Base-by-base conservation (phyloP, 208 protist genomes). In the Wallacemonas sp. region DNA sequence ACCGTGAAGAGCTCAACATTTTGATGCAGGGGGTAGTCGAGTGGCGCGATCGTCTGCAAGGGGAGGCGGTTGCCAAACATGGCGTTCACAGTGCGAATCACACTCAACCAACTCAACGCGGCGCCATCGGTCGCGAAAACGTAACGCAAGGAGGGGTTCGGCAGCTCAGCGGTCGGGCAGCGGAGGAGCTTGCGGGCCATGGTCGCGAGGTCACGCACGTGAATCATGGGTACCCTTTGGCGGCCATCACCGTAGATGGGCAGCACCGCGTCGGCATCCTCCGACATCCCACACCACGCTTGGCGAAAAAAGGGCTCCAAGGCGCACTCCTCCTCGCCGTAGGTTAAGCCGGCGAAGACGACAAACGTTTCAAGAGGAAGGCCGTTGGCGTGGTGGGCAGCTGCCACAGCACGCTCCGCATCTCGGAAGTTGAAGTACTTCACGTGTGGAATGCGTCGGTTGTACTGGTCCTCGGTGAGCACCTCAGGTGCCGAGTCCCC, bases 391-490 rank as follows among this genome's bases (percentile, higher is more conserved):
- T 89, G 80, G 72, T 95, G 84, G 1, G 82, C 86, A 2, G 80
- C 74, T 24, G 90, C 89, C n/a, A 94, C 85, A 11, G 89, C 79
- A 56, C 93, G 95, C 80, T 98, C 96, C 9, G 94, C 93, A 47
- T 98, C 89, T 22, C 92, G 84, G 79, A 87, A 97, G 68, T 82
- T 88, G 64, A 87, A 83, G 72, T 96, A 97, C 56, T 95, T 90
- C 27, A 89, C 72, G 71, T 98, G 96, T 11, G 96, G 90, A 55
- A 95, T 81, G 28, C 96, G 85, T n/a, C 89, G 83, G 69, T 96
- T 94, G 78, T 88, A 97, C 68, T 96, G 89, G 42, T 98, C 96
- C 77, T 98, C 96, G 9, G 90, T 95, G 15, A 97, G 74, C 33
- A 93, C 53, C 66, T 96, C 90, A 44, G 77, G 45, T 11, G 67